Evolutionary conservation across 345 rosid genomes (phyloP).

Genomic region (Hypericum perforatum): DNA sequence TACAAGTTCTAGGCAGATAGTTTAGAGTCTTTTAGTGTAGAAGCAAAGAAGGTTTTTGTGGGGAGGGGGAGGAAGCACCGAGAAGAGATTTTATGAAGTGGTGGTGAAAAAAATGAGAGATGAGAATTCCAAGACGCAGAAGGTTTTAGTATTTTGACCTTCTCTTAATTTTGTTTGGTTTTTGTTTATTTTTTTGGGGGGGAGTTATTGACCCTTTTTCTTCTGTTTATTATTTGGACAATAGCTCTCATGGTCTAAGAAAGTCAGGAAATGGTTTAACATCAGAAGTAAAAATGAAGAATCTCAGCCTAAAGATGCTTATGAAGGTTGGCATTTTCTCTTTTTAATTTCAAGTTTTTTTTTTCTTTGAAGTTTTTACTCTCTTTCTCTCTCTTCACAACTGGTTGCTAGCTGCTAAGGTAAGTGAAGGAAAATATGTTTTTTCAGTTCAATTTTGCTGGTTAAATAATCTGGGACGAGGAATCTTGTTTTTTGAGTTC

Average conservation of each 20-base stretch:
- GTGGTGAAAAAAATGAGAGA: constrained; percentile 68
- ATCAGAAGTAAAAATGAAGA: constrained; percentile 83
- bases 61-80: constrained; percentile 12
- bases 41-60: too few relatives aligned
- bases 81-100: constrained; percentile 28
- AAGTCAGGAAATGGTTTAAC: constrained; percentile 84
- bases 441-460: constrained; percentile 5
- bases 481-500: too few relatives aligned
- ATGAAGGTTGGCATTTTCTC: constrained; percentile 41
- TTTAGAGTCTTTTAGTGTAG: too few relatives aligned
- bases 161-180: neutral
- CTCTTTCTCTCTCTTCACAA: neutral
- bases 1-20: too few relatives aligned
- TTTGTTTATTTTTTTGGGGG: constrained; percentile 3
- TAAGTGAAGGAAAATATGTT: constrained; percentile 6
- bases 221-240: constrained; percentile 12
- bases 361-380: neutral
- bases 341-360: constrained; percentile 7
- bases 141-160: constrained; percentile 35
- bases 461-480: neutral
- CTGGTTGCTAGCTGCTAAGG: constrained; percentile 12
- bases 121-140: constrained; percentile 76
- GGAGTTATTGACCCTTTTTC: constrained; percentile 5
- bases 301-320: constrained; percentile 70
- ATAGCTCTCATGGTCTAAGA: constrained; percentile 94